Evolutionary conservation across 2,329 filamentous ascomycete species (phyloP), one percentile per base, ranked within the genome.

Genomic region (Cytospora piceae): DNA sequence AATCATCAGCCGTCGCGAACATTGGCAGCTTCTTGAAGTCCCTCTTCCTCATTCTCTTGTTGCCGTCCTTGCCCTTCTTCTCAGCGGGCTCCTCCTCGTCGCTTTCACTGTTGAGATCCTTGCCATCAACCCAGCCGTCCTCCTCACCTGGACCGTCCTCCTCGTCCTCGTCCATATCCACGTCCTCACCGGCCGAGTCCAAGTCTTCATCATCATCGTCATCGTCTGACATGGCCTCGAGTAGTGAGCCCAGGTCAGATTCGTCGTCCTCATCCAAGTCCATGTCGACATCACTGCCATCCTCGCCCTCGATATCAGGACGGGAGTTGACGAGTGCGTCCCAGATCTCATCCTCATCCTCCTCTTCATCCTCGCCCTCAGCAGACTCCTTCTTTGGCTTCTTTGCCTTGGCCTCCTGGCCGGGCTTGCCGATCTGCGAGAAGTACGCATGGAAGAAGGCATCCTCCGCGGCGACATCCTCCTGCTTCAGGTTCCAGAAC

Each of bases 371-470:
- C 4, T 78, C 79, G 3, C 80, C 81, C 34, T 74, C 75, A 58
- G 81, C 81, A 70, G 83, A 81, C 71, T 83, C 83, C 72, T 68
- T 67, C 61, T 63, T 68, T 2, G 58, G 49, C 58, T 67, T 68
- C 55, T 66, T 66, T 54, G 39, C 42, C 65, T 82, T 84, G 71
- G 82, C 79, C 14, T 81, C 79, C 74, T 90, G 85, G 64, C 76
- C 75, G 59, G 83, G 80, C 77, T 88, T 93, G 69, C 88, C 87
- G 63, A 91, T 79, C 68, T 89, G 86, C 67, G 87, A 89, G 79
- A 99, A 99, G 85, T 99, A 99, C 70, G 93, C 89, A 77, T 99
- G 95, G 86, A 99, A 99, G 86, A 99, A 99, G 49, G 93, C 91
- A 75, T 99, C 95, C 70, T 99, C 94, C 0, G 89, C 92, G 3